phyloP scores from a whole-genome alignment of 352 stramenopile genomes.

The Achlya hypogyna region DNA sequence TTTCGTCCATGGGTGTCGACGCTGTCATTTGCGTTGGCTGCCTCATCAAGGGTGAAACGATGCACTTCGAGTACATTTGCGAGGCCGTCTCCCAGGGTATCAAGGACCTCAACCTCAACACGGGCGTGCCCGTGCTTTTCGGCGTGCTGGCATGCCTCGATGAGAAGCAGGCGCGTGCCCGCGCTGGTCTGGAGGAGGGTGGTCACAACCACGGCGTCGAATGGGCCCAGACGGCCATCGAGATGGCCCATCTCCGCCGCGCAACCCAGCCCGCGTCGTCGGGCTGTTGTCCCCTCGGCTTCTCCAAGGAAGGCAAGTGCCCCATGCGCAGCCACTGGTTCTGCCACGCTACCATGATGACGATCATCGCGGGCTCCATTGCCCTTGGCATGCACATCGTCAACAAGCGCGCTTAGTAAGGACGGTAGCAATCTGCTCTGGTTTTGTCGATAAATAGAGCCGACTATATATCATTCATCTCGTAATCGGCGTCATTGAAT shows the following conservation, averaged over 20 bases:
- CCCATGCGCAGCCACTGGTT: conserved; percentile 7
- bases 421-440: background rate
- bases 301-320: conserved; percentile 11
- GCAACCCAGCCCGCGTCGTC: conserved; percentile 14
- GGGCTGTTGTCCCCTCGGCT: background rate
- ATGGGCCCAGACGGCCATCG: conserved; percentile 94
- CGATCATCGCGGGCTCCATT: background rate
- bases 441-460: background rate
- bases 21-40: conserved; percentile 93
- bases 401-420: background rate
- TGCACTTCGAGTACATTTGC: conserved; percentile 99
- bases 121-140: conserved; percentile 80
- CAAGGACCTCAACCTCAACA: conserved; percentile 93
- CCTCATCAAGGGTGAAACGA: conserved; percentile 95
- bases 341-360: conserved; percentile 3
- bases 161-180: conserved; percentile 92
- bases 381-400: conserved; percentile 1
- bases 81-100: conserved; percentile 93
- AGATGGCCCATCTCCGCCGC: conserved; percentile 90
- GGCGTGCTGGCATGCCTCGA: conserved; percentile 94
- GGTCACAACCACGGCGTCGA: conserved; percentile 94
- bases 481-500: background rate
- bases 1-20: conserved; percentile 91
- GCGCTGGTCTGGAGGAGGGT: conserved; percentile 67
- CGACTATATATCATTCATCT: background rate